Percentiles rank a stretch among this genome's conserved stretches.
Conservation (phyloP, 306 rosid genomes). For the Fagus sylvatica region DNA sequence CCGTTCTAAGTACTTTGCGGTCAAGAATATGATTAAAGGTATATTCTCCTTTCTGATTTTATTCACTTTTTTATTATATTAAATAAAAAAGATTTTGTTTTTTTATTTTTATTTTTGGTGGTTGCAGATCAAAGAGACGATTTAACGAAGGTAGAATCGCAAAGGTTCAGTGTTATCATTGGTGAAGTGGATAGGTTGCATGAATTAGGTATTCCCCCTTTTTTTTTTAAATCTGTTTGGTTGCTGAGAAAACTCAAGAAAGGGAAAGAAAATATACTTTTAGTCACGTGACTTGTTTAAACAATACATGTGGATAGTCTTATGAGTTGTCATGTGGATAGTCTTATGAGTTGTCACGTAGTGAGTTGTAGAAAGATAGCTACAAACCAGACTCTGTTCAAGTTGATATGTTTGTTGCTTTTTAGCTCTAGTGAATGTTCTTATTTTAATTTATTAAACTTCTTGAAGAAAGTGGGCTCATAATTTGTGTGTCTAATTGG, state of each 20-base stretch:
- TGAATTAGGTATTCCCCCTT: conserved; percentile 44
- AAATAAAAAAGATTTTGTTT: not conserved
- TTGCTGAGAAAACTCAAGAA: not conserved
- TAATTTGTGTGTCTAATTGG: not conserved
- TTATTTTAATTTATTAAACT: too few relatives aligned
- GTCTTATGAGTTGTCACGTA: too few relatives aligned
- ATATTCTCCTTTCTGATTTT: too few relatives aligned
- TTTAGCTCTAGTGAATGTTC: too few relatives aligned
- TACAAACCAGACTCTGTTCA: too few relatives aligned
- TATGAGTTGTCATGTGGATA: too few relatives aligned
- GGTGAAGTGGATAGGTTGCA: conserved; percentile 57
- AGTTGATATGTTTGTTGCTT: too few relatives aligned
- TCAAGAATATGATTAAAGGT: conserved; percentile 65
- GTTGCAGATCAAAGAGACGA: conserved; percentile 65
- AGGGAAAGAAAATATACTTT: not conserved
- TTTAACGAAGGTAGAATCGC: conserved; percentile 41
- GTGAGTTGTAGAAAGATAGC: too few relatives aligned
- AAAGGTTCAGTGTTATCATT: conserved; percentile 52
- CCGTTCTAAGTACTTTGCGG: conserved; percentile 59
- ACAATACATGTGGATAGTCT: too few relatives aligned
- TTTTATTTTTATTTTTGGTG: not conserved
- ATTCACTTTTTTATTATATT: not conserved
- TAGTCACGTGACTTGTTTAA: too few relatives aligned
- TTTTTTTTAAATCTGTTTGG: not conserved
- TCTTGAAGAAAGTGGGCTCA: not conserved